These are phyloP conservation scores for Diospyros lotus DNA, from an alignment of 148 eudicot genomes.

Conservation along the genomic window DNA sequence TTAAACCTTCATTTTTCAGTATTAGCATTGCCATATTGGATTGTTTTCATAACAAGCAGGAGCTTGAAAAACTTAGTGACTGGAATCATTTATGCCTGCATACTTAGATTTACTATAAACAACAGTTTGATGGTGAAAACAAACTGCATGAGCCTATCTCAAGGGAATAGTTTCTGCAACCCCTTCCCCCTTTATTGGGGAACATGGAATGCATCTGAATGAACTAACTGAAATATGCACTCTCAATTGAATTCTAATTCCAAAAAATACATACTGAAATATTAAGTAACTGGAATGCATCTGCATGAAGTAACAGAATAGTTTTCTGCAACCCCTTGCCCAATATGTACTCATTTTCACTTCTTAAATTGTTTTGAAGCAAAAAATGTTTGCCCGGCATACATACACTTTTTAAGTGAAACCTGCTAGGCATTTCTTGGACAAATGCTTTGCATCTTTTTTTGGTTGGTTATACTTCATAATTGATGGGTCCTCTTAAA, in stretches of 20 bases:
- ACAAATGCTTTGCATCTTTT: background rate
- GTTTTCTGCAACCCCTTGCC: too few relatives aligned
- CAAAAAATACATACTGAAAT: background rate
- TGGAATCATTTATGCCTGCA: too few relatives aligned
- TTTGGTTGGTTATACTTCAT: background rate
- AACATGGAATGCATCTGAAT: background rate
- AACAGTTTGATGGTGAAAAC: background rate
- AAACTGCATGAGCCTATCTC: background rate
- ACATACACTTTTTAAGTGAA: background rate
- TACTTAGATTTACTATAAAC: background rate
- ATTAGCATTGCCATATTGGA: background rate
- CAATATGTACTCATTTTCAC: background rate
- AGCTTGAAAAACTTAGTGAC: background rate
- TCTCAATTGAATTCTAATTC: background rate
- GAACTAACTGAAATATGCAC: background rate
- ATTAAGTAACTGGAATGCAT: too few relatives aligned
- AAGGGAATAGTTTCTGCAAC: background rate
- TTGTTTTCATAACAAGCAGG: conserved; percentile 4
- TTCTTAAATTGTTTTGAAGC: background rate
- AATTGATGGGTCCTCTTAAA: background rate
- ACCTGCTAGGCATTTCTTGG: background rate
- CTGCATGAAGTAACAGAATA: too few relatives aligned
- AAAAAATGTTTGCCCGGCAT: background rate
- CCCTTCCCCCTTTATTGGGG: background rate
- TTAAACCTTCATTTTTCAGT: background rate